Conservation (phyloP, 495 filamentous ascomycete genomes). For the Aspergillus olivimuriae region DNA sequence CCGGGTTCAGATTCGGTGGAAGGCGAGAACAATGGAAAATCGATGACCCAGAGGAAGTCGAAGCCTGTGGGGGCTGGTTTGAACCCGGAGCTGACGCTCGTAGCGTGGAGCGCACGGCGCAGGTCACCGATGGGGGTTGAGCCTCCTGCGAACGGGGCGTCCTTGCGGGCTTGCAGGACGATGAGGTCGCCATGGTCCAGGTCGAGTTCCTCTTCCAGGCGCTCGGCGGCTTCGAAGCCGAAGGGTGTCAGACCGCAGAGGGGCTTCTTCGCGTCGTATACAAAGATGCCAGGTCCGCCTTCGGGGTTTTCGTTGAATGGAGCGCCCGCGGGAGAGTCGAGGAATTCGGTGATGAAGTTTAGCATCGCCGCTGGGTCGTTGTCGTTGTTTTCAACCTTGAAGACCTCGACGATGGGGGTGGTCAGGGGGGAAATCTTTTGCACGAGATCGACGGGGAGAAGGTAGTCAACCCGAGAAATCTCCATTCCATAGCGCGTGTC, state of each 20-base stretch:
- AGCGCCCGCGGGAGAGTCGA: slow-evolving; percentile 57
- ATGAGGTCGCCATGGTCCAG: slow-evolving; percentile 68
- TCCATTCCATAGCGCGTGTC: slow-evolving; percentile 63
- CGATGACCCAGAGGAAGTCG: slow-evolving; percentile 73
- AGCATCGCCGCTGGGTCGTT: slow-evolving; percentile 43
- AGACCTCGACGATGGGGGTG: slow-evolving; percentile 62
- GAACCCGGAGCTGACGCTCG: slow-evolving; percentile 53
- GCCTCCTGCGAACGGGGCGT: slow-evolving; percentile 51
- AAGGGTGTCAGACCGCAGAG: slow-evolving; percentile 67
- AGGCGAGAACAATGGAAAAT: slow-evolving; percentile 89
- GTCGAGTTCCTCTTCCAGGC: slow-evolving; percentile 44
- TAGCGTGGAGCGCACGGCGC: slow-evolving; percentile 61
- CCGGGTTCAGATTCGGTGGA: slow-evolving; percentile 63
- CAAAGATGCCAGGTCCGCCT: slow-evolving; percentile 68
- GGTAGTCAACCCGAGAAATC: slow-evolving; percentile 56
- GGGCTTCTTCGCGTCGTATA: slow-evolving; percentile 63
- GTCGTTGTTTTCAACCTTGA: slow-evolving; percentile 49
- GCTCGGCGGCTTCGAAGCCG: slow-evolving; percentile 65
- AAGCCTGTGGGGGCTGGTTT: slow-evolving; percentile 50
- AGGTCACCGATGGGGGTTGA: slow-evolving; percentile 77
- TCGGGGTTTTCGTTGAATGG: slow-evolving; percentile 58
- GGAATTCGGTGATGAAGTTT: slow-evolving; percentile 60
- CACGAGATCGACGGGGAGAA: slow-evolving; percentile 60
- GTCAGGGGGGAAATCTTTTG: slow-evolving; percentile 60
- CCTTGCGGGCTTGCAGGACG: slow-evolving; percentile 69